These are phyloP conservation scores for Colletotrichum tropicale DNA, from an alignment of 2,329 filamentous ascomycete species.

Conservation along the genomic window DNA sequence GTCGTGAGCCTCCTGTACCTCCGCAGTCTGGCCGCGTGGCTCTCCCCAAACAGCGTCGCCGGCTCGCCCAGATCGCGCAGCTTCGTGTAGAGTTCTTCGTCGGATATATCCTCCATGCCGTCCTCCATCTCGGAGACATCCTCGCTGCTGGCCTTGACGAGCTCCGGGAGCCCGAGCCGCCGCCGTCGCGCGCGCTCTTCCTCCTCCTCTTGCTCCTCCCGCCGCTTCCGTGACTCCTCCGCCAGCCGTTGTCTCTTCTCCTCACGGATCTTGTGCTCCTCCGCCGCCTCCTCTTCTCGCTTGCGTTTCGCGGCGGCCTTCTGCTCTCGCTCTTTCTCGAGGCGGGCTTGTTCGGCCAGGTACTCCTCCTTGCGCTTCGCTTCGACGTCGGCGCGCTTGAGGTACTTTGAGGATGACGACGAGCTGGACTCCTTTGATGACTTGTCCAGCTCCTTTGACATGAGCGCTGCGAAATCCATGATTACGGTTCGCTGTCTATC, in stretches of 20 bases:
- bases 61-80: conserved; percentile 78
- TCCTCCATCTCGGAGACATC: conserved; percentile 47
- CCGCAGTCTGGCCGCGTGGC: conserved; percentile 69
- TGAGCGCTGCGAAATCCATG: conserved; percentile 96
- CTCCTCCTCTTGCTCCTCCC: conserved; percentile 75
- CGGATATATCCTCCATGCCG: conserved; percentile 66
- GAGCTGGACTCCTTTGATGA: conserved; percentile 58
- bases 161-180: conserved; percentile 79
- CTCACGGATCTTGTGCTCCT: conserved; percentile 71
- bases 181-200: conserved; percentile 77
- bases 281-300: conserved; percentile 82
- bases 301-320: conserved; percentile 82
- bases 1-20: conserved; percentile 71
- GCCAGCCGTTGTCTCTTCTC: conserved; percentile 83
- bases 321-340: conserved; percentile 74
- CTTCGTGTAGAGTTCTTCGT: conserved; percentile 71
- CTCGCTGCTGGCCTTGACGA: conserved; percentile 51
- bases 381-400: conserved; percentile 86
- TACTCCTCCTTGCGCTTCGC: conserved; percentile 82
- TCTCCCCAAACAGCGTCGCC: conserved; percentile 79
- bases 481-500: conserved; percentile 25
- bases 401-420: conserved; percentile 70
- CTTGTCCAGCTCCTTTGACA: conserved; percentile 92
- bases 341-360: conserved; percentile 76
- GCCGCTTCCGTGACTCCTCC: conserved; percentile 73